phyloP scores from a whole-genome alignment of 2,329 filamentous ascomycete genomes.

The Cordyceps militaris region DNA sequence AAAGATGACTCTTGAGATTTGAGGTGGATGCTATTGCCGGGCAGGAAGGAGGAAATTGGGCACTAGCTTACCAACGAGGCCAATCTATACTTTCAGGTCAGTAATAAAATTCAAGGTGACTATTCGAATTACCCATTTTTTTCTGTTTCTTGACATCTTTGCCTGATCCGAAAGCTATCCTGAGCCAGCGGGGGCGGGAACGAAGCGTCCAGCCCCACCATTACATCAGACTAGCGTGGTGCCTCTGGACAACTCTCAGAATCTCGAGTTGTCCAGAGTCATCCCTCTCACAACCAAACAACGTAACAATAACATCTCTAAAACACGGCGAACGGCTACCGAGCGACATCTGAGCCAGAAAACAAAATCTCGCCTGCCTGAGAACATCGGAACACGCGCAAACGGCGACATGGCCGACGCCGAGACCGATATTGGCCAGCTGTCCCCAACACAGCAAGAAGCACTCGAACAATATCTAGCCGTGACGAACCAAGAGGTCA shows the following conservation, averaged over 20 bases:
- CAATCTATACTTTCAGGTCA: too few relatives aligned
- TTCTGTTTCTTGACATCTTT: too few relatives aligned
- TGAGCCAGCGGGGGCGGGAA: not conserved
- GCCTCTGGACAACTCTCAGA: not conserved
- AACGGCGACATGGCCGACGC: conserved; percentile 26
- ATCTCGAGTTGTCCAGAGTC: not conserved
- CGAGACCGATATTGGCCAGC: conserved; percentile 52
- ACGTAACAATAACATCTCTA: not conserved
- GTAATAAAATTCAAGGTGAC: too few relatives aligned
- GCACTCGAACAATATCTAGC: conserved; percentile 82
- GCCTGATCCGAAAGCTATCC: too few relatives aligned
- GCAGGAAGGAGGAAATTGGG: too few relatives aligned
- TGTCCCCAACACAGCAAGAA: conserved; percentile 71
- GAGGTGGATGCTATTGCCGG: too few relatives aligned
- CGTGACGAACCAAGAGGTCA: conserved; percentile 75
- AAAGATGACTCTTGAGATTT: too few relatives aligned
- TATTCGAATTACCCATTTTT: too few relatives aligned
- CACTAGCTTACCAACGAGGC: too few relatives aligned
- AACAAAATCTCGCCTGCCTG: not conserved
- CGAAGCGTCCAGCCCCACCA: conserved; percentile 1
- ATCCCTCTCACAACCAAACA: not conserved
- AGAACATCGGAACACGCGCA: not conserved
- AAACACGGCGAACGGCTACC: not conserved
- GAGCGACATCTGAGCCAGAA: not conserved
- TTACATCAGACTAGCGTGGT: conserved; percentile 3